Base-by-base conservation (phyloP, 2,329 filamentous ascomycete species). In the Onygenales sp. region DNA sequence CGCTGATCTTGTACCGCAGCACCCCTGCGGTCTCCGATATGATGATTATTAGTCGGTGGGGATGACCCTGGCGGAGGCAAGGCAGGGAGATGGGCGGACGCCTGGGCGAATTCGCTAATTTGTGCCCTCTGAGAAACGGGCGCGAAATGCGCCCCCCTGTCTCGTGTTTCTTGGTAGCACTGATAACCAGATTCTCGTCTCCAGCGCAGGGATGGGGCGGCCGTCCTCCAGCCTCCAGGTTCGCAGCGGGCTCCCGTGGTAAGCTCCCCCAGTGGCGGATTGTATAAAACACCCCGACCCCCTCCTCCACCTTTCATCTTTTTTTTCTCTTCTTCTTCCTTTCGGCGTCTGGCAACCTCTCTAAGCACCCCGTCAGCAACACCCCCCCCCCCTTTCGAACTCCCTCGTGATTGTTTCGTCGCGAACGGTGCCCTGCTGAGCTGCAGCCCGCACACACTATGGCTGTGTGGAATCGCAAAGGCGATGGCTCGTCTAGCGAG, bases 401-500 rank as follows among this genome's bases (percentile, higher is more conserved):
- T 27, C 5, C 21, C 21, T 17, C 33, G 14, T 43, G 41, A 14
- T 17, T 43, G 41, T 3, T n/a, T 7, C 14, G 39, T 21, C 14
- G 41, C 35, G 14, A 9, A 21, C 35, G 36, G 46, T 7, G 36
- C 10, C 3, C 9, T 8, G 17, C 32, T n/a, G 17, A 13, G 10
- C n/a, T n/a, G 10, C 17, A 11, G 8, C n/a, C 45, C 21, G 35
- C 21, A 7, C 33, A 27, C 11, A 17, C 10, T n/a, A 53, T 53
- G 51, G 51, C 43, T 41, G n/a, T 43, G 35, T 48, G 51, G 51
- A 48, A 43, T 44, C 44, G 44, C 11, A 46, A 53, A 38, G 52
- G 45, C 45, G 56, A 59, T 50, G 49, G 33, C 39, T 43, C 41
- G 50, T 54, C 50, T 31, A 50, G 45, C 13, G 56, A 58, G 31